Evolutionary conservation across 1,139 yeast genomes (phyloP), one percentile per base, ranked within the genome.

Genomic region (Candida sanyaensis): DNA sequence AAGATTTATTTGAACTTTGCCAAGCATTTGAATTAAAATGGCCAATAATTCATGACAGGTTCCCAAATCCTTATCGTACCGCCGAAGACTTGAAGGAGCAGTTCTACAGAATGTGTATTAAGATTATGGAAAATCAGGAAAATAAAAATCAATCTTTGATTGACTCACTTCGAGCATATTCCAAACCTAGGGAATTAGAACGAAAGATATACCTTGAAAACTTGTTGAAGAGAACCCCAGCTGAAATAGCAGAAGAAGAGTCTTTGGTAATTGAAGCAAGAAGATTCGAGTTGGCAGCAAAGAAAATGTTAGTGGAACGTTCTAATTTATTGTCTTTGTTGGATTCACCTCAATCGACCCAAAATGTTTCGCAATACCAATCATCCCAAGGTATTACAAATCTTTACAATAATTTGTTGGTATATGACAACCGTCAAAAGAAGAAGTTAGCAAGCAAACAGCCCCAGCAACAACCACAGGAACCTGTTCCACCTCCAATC

Each of bases 231-330:
- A 75, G 99, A 56, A 85, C 95, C 3, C 97, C 99, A 0, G 96
- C 97, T 0, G 99, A 93, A 63, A 89, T 93, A 37, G 98, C 99
- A 0, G 99, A 93, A 66, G 99, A 93, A 65, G 98, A 95, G 64
- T 90, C 96, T 0, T 73, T 93, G 45, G 90, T 93, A 3, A 84
- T 92, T 41, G 99, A 93, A 63, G 96, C 98, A 1, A 81, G 96
- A 49, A 83, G 96, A 55, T 88, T 93, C 54, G 99, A 93, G 61
- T 81, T 92, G 49, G 91, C 96, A 1, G 96, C 98, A 0, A 92
- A 90, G 70, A 87, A 89, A 62, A 88, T 93, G 79, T 78, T 92
- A 49, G 71, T 77, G 44, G 99, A 93, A 65, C 78, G 99, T 57
- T 86, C 91, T 2, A 86, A 89, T 48, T 69, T 95, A 38, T 72